Evolutionary conservation across 495 filamentous ascomycete species (phyloP).

Genomic region (Lophium mytilinum): DNA sequence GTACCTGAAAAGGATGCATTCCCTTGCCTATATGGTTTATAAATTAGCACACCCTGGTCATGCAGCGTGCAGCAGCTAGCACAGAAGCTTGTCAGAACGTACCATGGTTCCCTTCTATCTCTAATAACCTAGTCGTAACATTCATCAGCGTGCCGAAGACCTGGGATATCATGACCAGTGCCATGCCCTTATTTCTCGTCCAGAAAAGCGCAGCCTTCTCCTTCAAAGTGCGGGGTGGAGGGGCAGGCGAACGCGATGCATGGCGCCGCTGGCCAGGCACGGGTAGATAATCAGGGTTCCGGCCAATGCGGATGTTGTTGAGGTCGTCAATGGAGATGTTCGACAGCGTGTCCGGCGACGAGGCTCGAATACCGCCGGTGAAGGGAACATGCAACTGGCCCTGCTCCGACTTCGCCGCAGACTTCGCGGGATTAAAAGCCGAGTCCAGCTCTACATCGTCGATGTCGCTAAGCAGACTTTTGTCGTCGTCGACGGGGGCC

Average conservation of each 20-base stretch:
- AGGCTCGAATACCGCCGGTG: slow-evolving; percentile 24
- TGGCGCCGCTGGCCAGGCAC: slow-evolving; percentile 4
- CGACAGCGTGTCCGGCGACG: slow-evolving; percentile 32
- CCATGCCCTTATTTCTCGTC: slow-evolving; percentile 60
- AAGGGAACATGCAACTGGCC: background rate
- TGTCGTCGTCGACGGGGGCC: slow-evolving; percentile 12
- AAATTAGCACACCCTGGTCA: background rate
- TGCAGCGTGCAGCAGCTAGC: background rate
- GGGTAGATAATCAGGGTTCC: slow-evolving; percentile 13
- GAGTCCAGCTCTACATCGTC: background rate
- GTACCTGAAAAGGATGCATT: slow-evolving; percentile 76
- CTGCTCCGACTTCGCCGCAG: slow-evolving; percentile 19
- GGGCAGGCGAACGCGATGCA: slow-evolving; percentile 22
- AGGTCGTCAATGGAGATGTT: slow-evolving; percentile 32
- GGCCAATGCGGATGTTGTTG: slow-evolving; percentile 19
- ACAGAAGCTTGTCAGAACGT: background rate
- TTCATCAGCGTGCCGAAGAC: slow-evolving; percentile 88
- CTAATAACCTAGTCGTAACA: slow-evolving; percentile 68
- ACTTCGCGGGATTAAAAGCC: background rate
- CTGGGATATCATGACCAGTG: slow-evolving; percentile 67
- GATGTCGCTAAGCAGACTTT: background rate
- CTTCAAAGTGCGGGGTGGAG: slow-evolving; percentile 18
- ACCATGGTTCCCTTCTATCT: slow-evolving; percentile 53
- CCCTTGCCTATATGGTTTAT: slow-evolving; percentile 37
- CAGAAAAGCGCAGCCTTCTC: slow-evolving; percentile 25